These are phyloP conservation scores for Globisporangium rhizosaccharum DNA, from an alignment of 352 stramenopile genomes.

Conservation along the genomic window DNA sequence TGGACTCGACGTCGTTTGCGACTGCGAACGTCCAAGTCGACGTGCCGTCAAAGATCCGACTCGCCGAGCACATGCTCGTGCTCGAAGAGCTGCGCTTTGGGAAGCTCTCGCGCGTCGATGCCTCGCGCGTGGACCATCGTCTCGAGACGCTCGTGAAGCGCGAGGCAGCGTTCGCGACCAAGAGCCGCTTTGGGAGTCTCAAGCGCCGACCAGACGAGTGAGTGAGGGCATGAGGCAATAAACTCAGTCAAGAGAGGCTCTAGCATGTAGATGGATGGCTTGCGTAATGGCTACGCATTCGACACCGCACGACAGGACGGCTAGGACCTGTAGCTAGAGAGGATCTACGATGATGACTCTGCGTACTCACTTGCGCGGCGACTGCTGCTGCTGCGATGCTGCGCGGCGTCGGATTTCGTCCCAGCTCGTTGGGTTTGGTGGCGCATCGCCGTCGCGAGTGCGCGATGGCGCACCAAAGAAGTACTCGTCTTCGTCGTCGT, in stretches of 20 bases:
- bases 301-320: too few species aligned
- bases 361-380: slow-evolving; percentile 31
- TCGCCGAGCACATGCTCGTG: slow-evolving; percentile 53
- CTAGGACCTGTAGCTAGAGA: too few species aligned
- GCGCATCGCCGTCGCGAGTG: slow-evolving; percentile 14
- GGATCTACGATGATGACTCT: not conserved
- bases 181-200: slow-evolving; percentile 33
- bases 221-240: not conserved
- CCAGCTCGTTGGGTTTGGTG: slow-evolving; percentile 55
- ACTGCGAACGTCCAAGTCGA: slow-evolving; percentile 25
- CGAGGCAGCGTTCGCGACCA: slow-evolving; percentile 56
- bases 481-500: slow-evolving; percentile 42
- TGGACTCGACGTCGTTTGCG: slow-evolving; percentile 49
- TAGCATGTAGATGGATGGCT: too few species aligned
- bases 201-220: not conserved
- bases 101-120: slow-evolving; percentile 25
- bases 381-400: slow-evolving; percentile 18
- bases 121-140: slow-evolving; percentile 28
- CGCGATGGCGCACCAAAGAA: slow-evolving; percentile 29
- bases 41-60: slow-evolving; percentile 36
- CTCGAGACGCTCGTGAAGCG: slow-evolving; percentile 50
- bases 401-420: slow-evolving; percentile 69
- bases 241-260: not conserved
- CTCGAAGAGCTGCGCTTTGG: slow-evolving; percentile 52
- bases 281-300: too few species aligned